Evolutionary conservation across 257 asterid genomes (phyloP).

Genomic region (Solanum pennellii): DNA sequence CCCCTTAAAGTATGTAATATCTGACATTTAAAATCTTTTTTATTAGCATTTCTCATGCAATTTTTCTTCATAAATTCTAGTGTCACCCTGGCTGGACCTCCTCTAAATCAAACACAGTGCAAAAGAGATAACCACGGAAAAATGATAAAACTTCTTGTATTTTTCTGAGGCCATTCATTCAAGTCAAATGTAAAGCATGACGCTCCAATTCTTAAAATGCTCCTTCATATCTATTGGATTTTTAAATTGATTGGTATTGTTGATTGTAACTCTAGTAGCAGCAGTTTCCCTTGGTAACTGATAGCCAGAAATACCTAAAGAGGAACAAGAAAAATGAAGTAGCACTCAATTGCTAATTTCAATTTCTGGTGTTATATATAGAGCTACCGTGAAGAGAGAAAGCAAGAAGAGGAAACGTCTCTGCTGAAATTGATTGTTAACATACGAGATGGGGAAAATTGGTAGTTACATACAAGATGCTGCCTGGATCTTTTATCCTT

Average conservation of each 20-base stretch:
- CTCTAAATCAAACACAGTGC: background rate
- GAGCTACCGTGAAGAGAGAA: background rate
- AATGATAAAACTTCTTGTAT: background rate
- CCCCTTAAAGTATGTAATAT: constrained; percentile 62
- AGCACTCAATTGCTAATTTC: background rate
- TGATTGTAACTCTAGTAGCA: background rate
- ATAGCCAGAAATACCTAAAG: background rate
- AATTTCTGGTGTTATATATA: background rate
- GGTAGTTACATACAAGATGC: background rate
- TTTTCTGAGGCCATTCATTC: background rate
- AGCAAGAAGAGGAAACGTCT: background rate
- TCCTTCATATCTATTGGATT: background rate
- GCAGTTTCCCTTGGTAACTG: background rate
- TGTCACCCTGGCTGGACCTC: background rate
- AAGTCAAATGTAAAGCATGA: background rate
- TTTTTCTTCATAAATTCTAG: background rate
- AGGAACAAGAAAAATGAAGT: background rate
- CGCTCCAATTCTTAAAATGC: background rate
- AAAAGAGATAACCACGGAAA: background rate
- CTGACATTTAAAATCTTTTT: background rate
- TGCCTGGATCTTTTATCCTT: background rate
- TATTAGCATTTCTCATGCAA: background rate
- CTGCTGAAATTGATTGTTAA: background rate
- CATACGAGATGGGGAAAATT: background rate
- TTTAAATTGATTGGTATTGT: background rate